Base-by-base conservation (phyloP, 345 rosid species). In the Gossypium australe region DNA sequence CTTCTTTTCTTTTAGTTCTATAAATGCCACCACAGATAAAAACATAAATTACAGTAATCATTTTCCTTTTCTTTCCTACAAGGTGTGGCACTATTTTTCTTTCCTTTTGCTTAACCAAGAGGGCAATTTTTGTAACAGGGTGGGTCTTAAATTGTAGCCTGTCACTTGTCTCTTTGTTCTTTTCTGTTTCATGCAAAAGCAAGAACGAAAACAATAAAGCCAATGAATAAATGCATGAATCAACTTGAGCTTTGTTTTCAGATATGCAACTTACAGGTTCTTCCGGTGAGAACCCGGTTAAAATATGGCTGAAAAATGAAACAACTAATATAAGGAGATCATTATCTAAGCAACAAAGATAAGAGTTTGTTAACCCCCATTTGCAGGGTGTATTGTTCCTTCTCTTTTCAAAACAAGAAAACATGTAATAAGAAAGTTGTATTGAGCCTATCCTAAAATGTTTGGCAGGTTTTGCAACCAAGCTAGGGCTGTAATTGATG, bases 41-140 rank as follows among this genome's bases (percentile, higher is more conserved):
- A 55, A 18, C 59, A 57, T 27, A 65, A 68, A 68, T 25, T 16
- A 51, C 72, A 51, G 9, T 17, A 13, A 27, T 69, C 13, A 16
- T 16, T 55, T 18, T 18, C 59, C 20, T 56, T 56, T 18, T 56
- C 24, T 67, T 41, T 24, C 17, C 58, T 68, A 4, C 57, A 48
- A 68, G 57, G 43, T 48, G 43, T 67, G 57, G 72, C 43, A 48
- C 47, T 22, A 20, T 12, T 11, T n/a, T n/a, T 18, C 18, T 44
- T 11, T 27, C 12, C 1, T 48, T 49, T 47, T 47, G 56, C 24
- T 49, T 49, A 9, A 49, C 20, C 59, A 25, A 16, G 43, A 27
- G 72, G 58, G 24, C 24, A 69, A 69, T 51, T 69, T 69, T 69
- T 69, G 60, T 69, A 27, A 43, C 7, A 41, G 47, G 60, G 9